Evolutionary conservation across 257 asterid species (phyloP), one percentile per base, ranked within the genome.

Genomic region (Ballota nigra): DNA sequence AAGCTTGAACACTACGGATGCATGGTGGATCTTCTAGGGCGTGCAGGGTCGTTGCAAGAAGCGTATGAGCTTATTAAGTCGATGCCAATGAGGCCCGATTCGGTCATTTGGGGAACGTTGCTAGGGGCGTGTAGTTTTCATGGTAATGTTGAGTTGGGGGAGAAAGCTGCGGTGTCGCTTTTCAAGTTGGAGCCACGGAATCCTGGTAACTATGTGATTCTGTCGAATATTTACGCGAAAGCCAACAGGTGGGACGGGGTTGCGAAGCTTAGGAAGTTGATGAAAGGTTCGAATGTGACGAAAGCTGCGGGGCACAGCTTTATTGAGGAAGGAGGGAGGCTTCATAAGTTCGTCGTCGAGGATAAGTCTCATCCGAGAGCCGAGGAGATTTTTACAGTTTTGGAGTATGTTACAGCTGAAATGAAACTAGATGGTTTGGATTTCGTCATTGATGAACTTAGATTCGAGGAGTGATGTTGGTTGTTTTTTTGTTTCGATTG

Each of bases 91-190:
- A 86, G 72, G 73, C 89, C 97, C 0, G 98, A 92, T 75, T 83
- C 95, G 15, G 92, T 92, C 33, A 83, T 92, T 8, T 92, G 98
- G 96, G 98, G 97, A 71, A 77, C 91, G 16, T 66, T 91, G 78
- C 85, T 89, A 1, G 96, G 95, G 18, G 96, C 95, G 4, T 92
- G 96, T 81, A 92, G 96, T 81, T 92, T 92, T 75, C 87, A 87
- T 61, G 86, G 87, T 36, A 86, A 90, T 12, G 86, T 90, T 19
- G 92, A 88, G 66, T 72, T 80, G 28, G 96, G 85, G 0, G 96
- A 92, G 86, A 86, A 67, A 72, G 98, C 95, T 18, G 90, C 89
- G 0, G 87, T 84, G 76, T 70, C 85, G 31, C 86, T 88, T 18
- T 87, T 85, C 63, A 41, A 51, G 69, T 69, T 83, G 84, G 98